Evolutionary conservation across 2,329 filamentous ascomycete species (phyloP).

Genomic region (Fusarium foetens): DNA sequence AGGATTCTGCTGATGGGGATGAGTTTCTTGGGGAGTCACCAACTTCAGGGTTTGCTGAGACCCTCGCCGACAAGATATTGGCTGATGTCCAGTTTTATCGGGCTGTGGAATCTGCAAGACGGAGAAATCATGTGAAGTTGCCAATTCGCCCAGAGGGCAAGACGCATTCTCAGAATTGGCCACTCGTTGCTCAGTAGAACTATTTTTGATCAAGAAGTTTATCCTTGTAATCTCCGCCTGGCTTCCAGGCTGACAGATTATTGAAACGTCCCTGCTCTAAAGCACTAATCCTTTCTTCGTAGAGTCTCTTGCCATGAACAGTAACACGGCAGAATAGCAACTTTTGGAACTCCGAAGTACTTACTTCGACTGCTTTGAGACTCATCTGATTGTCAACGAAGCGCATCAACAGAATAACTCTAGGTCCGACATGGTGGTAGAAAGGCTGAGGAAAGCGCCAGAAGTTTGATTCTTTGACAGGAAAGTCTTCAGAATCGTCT

Average conservation of each 20-base stretch:
- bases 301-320: constrained; percentile 28
- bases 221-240: not conserved
- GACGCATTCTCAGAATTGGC: not conserved
- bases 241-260: constrained; percentile 2
- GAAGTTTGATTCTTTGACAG: not conserved
- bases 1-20: constrained; percentile 13
- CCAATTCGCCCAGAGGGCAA: not conserved
- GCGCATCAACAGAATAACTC: constrained; percentile 29
- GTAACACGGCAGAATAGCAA: constrained; percentile 35
- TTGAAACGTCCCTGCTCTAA: constrained; percentile 34
- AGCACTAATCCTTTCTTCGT: constrained; percentile 26
- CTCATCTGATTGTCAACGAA: constrained; percentile 14
- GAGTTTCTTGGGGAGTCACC: not conserved
- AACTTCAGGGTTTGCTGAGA: not conserved
- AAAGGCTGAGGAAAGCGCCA: constrained; percentile 31
- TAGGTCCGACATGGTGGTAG: constrained; percentile 36
- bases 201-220: not conserved
- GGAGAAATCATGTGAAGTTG: constrained; percentile 20
- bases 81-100: constrained; percentile 19
- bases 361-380: constrained; percentile 25
- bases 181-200: not conserved
- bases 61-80: constrained; percentile 5
- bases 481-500: not conserved
- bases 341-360: constrained; percentile 26
- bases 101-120: constrained; percentile 29